Conservation (phyloP, 192 early-diverging fungal species). For the Jimgerdemannia flammicorona region DNA sequence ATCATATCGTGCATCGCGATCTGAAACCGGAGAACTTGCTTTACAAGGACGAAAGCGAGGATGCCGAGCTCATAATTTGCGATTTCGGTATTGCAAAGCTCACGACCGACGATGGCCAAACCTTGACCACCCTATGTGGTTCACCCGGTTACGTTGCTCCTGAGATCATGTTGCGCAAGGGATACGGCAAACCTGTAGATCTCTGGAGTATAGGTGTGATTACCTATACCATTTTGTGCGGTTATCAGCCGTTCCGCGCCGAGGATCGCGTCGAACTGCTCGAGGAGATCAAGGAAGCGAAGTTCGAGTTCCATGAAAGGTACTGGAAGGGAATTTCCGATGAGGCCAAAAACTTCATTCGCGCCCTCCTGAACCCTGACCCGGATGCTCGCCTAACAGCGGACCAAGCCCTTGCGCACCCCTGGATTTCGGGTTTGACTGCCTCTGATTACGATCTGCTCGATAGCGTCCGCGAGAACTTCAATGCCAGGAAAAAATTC, state of each 20-base stretch:
- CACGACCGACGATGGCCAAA: no score
- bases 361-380: constrained; percentile 58
- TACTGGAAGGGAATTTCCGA: constrained; percentile 84
- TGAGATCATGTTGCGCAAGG: no score
- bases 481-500: constrained; percentile 59
- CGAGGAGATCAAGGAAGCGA: constrained; percentile 56
- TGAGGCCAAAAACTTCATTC: constrained; percentile 80
- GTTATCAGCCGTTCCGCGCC: constrained; percentile 74
- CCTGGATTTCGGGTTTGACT: constrained; percentile 69
- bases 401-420: constrained; percentile 77
- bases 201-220: no score
- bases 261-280: constrained; percentile 55
- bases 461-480: constrained; percentile 75
- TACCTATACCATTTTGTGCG: no score
- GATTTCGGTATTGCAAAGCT: no score
- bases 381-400: constrained; percentile 73
- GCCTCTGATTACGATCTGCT: constrained; percentile 78
- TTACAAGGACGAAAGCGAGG: no score
- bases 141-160: no score
- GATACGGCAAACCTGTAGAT: no score
- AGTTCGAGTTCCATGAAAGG: constrained; percentile 66
- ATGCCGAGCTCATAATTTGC: no score
- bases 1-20: no score
- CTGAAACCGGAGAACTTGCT: no score
- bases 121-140: no score